Conservation (phyloP, 2,329 filamentous ascomycete genomes). For the Amauroascus niger region DNA sequence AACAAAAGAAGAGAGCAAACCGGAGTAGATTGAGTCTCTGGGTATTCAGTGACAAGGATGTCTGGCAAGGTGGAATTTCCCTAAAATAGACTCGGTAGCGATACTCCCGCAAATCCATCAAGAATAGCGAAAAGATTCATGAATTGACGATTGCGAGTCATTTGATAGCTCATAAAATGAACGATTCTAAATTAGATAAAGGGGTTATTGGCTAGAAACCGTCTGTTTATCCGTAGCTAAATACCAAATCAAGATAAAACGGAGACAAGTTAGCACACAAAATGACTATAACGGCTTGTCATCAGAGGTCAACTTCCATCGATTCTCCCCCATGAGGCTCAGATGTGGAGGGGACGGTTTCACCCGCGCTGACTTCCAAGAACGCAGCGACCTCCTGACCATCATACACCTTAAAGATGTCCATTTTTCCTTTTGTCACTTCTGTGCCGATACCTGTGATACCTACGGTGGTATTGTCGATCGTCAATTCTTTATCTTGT, state of each 20-base stretch:
- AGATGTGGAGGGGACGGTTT: conserved; percentile 42
- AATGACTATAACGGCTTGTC: background rate
- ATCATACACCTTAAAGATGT: conserved; percentile 85
- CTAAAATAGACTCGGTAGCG: background rate
- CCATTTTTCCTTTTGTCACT: conserved; percentile 48
- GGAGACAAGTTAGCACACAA: background rate
- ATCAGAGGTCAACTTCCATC: conserved; percentile 49
- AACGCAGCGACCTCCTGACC: conserved; percentile 76
- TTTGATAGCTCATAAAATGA: background rate
- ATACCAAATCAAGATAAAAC: conserved; percentile 6
- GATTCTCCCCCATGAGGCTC: conserved; percentile 36
- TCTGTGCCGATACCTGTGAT: conserved; percentile 58
- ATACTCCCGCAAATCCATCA: background rate
- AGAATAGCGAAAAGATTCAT: background rate
- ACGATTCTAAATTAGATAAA: background rate
- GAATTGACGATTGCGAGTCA: background rate
- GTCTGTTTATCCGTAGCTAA: conserved; percentile 8
- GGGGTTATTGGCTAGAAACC: background rate
- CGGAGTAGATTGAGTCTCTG: background rate
- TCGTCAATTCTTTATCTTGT: conserved; percentile 94
- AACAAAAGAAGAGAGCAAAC: background rate
- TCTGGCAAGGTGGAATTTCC: background rate
- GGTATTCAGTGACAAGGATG: background rate
- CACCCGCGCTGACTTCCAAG: conserved; percentile 59
- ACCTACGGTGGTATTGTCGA: conserved; percentile 91